Evolutionary conservation across 2,329 filamentous ascomycete species (phyloP), one percentile per base, ranked within the genome.

Genomic region (Colletotrichum siamense): DNA sequence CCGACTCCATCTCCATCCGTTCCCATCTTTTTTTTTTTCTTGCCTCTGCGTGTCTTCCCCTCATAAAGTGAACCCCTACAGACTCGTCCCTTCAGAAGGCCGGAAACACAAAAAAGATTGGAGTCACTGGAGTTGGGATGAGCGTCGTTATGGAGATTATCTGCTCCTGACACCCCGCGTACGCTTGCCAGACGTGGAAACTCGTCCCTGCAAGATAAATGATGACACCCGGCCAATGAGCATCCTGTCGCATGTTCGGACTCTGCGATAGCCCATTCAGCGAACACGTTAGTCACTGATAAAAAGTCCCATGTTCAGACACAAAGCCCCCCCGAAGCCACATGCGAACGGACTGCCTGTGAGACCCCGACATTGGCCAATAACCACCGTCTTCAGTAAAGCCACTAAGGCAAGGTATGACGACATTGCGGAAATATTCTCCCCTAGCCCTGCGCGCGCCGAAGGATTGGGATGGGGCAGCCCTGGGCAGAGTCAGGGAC

Each of bases 381-480:
- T 68, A 12, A 10, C 67, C 13, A 22, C 39, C 34, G 32, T 71
- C 61, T 55, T n/a, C 69, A n/a, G 24, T 28, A 12, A 24, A 3
- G 39, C 26, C 44, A 62, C 73, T 69, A 75, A 68, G 22, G 44
- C 39, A 62, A 30, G 30, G 15, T 68, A 76, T 76, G 73, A 76
- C 73, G 73, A 76, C 70, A 76, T 76, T 76, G 70, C 70, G 73
- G 73, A 76, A 68, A 69, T 64, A 44, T 73, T 64, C 18, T 59
- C 28, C 59, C 70, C 44, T 73, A 69, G 64, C 44, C 70, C 59
- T 65, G 69, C 44, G 44, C 64, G 69, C 64, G 69, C 73, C 73
- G 34, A 61, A 73, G 70, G 28, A 65, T 59, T 73, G 73, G 73
- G 30, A 63, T 39, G 61, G 63, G 30, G 34, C 63, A 39, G 22